Percentiles rank a stretch among this genome's conserved stretches.
Conservation (phyloP, 139 green algal genomes). For the Tetradesmus lagerheimii region DNA sequence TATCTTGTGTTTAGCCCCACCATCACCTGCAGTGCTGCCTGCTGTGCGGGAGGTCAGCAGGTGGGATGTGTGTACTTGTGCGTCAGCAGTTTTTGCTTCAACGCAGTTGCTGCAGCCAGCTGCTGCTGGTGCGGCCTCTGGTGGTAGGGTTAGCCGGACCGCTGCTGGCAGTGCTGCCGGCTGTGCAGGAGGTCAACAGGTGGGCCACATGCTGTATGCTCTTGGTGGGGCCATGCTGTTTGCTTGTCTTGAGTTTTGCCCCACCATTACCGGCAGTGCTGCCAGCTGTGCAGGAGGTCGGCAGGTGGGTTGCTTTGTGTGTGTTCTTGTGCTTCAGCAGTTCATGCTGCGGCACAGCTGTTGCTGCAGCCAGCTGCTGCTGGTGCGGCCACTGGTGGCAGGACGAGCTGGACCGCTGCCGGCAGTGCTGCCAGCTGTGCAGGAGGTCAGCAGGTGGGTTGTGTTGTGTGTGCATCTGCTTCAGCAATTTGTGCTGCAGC, state of each 20-base stretch:
- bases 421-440: not conserved
- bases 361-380: not conserved
- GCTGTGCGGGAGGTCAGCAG: too few species aligned
- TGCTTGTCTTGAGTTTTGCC: too few species aligned
- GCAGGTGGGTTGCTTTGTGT: constrained; percentile 24
- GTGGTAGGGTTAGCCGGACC: not conserved
- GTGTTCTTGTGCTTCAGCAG: too few species aligned
- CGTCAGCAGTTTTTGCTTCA: too few species aligned
- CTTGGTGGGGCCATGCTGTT: not conserved
- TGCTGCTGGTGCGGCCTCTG: not conserved
- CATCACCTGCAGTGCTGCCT: too few species aligned
- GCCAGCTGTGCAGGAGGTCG: constrained; percentile 30
- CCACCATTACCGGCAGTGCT: too few species aligned
- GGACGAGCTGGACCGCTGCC: not conserved
- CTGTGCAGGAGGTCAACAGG: not conserved
- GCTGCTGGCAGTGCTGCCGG: not conserved
- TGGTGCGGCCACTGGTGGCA: not conserved
- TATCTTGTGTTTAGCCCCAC: too few species aligned
- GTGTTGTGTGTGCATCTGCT: not conserved
- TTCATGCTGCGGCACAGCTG: not conserved
- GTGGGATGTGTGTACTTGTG: too few species aligned
- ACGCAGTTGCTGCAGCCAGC: too few species aligned
- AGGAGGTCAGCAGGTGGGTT: constrained; percentile 29
- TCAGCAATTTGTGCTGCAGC: not conserved
- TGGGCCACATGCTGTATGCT: not conserved